Conservation (phyloP, 257 asterid genomes). For the Lycium ferocissimum region DNA sequence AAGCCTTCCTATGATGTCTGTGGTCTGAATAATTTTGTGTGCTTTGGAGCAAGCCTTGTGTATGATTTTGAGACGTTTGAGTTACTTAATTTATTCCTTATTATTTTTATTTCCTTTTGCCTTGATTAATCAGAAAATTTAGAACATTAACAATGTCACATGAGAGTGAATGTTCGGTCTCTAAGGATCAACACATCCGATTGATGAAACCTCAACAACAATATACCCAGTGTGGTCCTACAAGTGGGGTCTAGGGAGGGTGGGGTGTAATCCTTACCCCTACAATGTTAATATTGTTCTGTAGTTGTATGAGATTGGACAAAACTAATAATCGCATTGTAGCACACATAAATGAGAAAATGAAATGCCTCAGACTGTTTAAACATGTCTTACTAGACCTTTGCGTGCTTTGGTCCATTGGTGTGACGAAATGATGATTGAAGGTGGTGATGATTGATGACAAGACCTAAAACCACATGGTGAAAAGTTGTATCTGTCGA, state of each 20-base stretch:
- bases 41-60: neutral
- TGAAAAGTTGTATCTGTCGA: neutral
- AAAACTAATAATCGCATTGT: neutral
- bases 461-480: neutral
- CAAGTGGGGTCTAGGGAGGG: too few relatives aligned
- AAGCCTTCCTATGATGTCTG: neutral
- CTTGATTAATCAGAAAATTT: neutral
- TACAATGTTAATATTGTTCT: neutral
- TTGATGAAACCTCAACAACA: neutral
- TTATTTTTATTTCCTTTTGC: neutral
- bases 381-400: neutral
- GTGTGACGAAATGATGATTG: constrained; percentile 12
- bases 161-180: neutral
- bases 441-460: neutral
- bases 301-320: neutral
- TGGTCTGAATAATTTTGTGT: constrained; percentile 2
- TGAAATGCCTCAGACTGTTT: neutral
- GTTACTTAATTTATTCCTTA: neutral
- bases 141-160: neutral
- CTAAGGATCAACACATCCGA: neutral
- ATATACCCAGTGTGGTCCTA: too few relatives aligned
- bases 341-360: neutral
- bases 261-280: too few relatives aligned
- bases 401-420: neutral
- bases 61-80: constrained; percentile 17